Conservation (phyloP, 805 yeast species). For the Tetrapisispora nanseiensis region DNA sequence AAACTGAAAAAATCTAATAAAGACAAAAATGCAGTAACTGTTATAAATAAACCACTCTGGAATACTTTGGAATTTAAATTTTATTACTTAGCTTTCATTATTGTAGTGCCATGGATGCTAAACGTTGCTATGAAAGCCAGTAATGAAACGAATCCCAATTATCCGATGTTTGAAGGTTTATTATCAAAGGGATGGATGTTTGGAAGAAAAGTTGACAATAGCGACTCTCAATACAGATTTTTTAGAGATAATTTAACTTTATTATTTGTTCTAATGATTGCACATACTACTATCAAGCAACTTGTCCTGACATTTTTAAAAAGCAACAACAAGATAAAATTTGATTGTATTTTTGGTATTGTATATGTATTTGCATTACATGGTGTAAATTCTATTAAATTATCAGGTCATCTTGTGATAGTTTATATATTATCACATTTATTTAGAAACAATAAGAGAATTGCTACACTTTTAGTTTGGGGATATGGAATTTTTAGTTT, state of each 20-base stretch:
- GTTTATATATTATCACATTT: conserved; percentile 33
- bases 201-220: conserved; percentile 85
- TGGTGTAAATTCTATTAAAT: conserved; percentile 62
- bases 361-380: conserved; percentile 64
- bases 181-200: conserved; percentile 80
- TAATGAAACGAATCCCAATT: conserved; percentile 65
- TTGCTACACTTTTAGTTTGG: conserved; percentile 52
- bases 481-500: conserved; percentile 66
- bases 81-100: conserved; percentile 50
- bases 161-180: conserved; percentile 47
- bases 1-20: background rate
- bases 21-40: background rate
- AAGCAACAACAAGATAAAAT: conserved; percentile 38
- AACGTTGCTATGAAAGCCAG: conserved; percentile 76
- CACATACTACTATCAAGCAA: conserved; percentile 47
- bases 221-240: conserved; percentile 81
- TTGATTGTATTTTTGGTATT: conserved; percentile 66
- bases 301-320: conserved; percentile 15
- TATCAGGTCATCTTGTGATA: conserved; percentile 47
- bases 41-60: conserved; percentile 42
- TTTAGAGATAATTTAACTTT: conserved; percentile 72
- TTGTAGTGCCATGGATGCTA: conserved; percentile 76
- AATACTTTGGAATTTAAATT: conserved; percentile 60
- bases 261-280: conserved; percentile 42
- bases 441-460: conserved; percentile 23